These are phyloP conservation scores for Solanum medicagineum DNA, from an alignment of 257 asterid species.

Conservation along the genomic window DNA sequence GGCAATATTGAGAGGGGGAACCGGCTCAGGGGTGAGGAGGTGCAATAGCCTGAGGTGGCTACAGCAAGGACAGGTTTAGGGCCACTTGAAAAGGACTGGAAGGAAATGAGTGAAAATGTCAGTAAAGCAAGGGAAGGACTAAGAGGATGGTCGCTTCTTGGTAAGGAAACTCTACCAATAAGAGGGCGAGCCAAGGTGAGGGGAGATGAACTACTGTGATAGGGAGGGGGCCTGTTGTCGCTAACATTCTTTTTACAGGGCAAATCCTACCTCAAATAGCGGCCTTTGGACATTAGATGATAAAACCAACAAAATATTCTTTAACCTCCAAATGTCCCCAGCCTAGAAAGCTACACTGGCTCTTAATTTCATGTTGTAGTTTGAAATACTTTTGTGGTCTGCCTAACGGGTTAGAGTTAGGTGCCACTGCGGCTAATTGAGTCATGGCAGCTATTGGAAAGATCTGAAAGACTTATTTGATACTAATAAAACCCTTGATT, in stretches of 20 bases:
- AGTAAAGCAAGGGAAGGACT: neutral
- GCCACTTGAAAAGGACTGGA: neutral
- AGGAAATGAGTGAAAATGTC: neutral
- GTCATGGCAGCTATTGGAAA: neutral
- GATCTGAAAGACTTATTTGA: neutral
- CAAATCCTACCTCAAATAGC: neutral
- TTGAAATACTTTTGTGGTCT: neutral
- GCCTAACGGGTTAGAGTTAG: neutral
- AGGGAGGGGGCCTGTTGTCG: neutral
- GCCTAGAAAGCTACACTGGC: neutral
- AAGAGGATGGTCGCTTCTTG: neutral
- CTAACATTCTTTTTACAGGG: neutral
- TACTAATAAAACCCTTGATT: neutral
- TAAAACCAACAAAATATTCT: neutral
- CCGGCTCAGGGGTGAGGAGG: neutral
- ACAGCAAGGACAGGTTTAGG: neutral
- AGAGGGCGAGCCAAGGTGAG: neutral
- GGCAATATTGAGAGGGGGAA: neutral
- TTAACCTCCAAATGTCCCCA: neutral
- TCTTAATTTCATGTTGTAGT: neutral
- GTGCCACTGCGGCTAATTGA: neutral
- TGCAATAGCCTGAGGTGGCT: neutral
- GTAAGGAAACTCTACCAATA: neutral
- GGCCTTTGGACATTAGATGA: neutral
- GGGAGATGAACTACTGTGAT: neutral